Percentiles rank a stretch among this genome's conserved stretches.
These are phyloP conservation scores for Strobilomyces dryophilus DNA, from an alignment of 768 basidiomycete species.

Conservation along the genomic window DNA sequence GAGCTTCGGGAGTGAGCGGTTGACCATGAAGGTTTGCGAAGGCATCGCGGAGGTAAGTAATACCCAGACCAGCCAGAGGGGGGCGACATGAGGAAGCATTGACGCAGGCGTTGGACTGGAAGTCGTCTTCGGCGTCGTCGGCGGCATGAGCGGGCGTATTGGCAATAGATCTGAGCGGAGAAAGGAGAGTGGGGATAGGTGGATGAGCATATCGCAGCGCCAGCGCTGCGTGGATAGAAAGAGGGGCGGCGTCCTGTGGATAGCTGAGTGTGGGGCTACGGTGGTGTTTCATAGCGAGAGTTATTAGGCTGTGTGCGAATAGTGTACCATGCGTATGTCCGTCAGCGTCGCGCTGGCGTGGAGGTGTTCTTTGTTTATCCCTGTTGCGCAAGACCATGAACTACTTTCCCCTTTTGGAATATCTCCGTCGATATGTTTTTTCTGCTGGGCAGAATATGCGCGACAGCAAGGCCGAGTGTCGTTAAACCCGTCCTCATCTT, in stretches of 20 bases:
- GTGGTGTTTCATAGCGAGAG: conserved; percentile 23
- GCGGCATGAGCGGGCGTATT: not conserved
- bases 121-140: conserved; percentile 18
- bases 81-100: conserved; percentile 1
- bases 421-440: conserved; percentile 12
- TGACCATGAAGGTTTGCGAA: not conserved
- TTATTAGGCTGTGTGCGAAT: not conserved
- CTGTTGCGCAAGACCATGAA: conserved; percentile 20
- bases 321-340: not conserved
- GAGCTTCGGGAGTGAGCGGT: not conserved
- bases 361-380: conserved; percentile 14
- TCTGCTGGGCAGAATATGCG: not conserved
- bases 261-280: conserved; percentile 23
- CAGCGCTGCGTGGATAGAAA: conserved; percentile 25
- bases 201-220: conserved; percentile 23
- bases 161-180: conserved; percentile 14
- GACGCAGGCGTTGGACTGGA: conserved; percentile 30
- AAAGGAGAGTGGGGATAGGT: conserved; percentile 29
- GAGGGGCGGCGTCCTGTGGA: conserved; percentile 5
- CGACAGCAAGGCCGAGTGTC: not conserved
- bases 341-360: conserved; percentile 2
- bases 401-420: conserved; percentile 16
- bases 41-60: conserved; percentile 10
- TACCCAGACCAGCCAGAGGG: conserved; percentile 28
- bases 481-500: conserved; percentile 25